phyloP scores from a whole-genome alignment of 2,329 filamentous ascomycete genomes.

The Xylariaceae sp. region DNA sequence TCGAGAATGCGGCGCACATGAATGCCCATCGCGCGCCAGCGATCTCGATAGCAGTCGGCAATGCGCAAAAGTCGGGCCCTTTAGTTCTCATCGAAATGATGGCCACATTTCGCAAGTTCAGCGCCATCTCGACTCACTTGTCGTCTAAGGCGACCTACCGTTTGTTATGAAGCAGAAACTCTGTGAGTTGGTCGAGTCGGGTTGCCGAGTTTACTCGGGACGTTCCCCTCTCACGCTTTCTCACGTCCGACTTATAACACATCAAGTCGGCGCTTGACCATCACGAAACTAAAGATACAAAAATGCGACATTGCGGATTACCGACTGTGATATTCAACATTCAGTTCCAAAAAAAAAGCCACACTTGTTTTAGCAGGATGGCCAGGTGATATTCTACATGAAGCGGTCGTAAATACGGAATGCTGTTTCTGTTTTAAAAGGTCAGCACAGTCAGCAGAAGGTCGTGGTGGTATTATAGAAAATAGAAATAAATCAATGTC shows the following conservation, averaged over 20 bases:
- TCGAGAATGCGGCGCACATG: background rate
- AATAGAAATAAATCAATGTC: background rate
- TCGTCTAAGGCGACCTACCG: background rate
- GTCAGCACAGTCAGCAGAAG: background rate
- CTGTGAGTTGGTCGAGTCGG: too few relatives aligned
- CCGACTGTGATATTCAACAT: background rate
- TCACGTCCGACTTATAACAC: too few relatives aligned
- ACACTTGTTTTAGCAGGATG: background rate
- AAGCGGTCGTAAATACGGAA: background rate
- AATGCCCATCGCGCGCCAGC: background rate
- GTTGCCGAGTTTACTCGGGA: too few relatives aligned
- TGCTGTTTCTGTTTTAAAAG: background rate
- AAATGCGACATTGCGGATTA: too few relatives aligned
- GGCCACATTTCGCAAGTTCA: background rate
- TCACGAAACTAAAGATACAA: too few relatives aligned
- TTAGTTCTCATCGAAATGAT: background rate
- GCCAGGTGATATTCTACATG: background rate
- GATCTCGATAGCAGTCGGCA: background rate
- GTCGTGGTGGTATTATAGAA: background rate
- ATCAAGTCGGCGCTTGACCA: too few relatives aligned
- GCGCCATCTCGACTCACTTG: background rate
- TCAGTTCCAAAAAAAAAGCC: background rate
- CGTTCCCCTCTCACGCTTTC: too few relatives aligned
- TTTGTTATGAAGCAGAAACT: too few relatives aligned
- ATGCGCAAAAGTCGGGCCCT: background rate